These are phyloP conservation scores for Pseudogymnoascus destructans DNA, from an alignment of 2,329 filamentous ascomycete species.

Conservation along the genomic window DNA sequence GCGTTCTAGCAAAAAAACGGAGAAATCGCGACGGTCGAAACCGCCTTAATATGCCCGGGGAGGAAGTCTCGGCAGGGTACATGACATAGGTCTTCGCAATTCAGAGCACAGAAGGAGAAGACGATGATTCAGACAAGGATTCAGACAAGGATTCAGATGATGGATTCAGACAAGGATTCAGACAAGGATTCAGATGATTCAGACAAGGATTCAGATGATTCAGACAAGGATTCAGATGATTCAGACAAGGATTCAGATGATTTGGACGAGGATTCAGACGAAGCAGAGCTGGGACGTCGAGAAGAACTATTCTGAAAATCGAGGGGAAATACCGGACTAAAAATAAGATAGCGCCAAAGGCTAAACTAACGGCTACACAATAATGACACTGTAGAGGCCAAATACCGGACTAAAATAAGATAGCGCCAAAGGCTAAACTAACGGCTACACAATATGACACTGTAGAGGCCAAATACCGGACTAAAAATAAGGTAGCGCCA, in stretches of 20 bases:
- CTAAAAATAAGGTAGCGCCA: too few species aligned
- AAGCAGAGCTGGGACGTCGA: not conserved
- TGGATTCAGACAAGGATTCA: too few species aligned
- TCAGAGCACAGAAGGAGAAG: not conserved
- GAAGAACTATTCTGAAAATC: not conserved
- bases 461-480: not conserved
- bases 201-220: not conserved
- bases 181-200: too few species aligned
- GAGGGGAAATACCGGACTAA: not conserved
- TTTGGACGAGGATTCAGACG: too few species aligned
- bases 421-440: not conserved
- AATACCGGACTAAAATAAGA: too few species aligned
- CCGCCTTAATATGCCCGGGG: not conserved
- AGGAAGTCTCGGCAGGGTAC: not conserved
- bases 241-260: too few species aligned
- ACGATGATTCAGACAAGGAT: not conserved
- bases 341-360: too few species aligned
- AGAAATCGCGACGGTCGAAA: too few species aligned
- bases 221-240: too few species aligned
- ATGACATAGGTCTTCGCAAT: constrained; percentile 9
- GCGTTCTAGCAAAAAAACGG: too few species aligned
- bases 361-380: too few species aligned
- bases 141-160: not conserved
- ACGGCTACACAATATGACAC: not conserved
- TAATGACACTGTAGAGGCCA: too few species aligned